Evolutionary conservation across 345 rosid species (phyloP), one percentile per base, ranked within the genome.

Genomic region (Ceriops tagal): DNA sequence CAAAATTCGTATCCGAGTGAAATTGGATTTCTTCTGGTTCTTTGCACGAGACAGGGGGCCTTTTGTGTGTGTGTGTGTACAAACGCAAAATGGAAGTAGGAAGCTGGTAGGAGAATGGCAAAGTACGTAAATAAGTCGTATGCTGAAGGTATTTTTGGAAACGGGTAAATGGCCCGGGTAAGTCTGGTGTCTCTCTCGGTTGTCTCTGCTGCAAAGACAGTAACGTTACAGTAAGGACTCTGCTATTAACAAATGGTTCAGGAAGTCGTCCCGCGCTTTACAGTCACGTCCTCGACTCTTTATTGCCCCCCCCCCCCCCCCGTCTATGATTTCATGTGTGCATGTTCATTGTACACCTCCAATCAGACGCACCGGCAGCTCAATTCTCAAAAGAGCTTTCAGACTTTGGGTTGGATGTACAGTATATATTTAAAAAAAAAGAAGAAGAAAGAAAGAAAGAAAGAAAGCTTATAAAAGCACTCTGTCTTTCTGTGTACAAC

Each of bases 181-280:
- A 31, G 24, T 34, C 32, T 71, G 72, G 71, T 9, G 26, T 1
- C 1, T 24, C 26, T 34, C 37, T 34, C 10, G 9, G 37, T 34
- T 9, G 37, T 79, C 49, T 35, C 26, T 18, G 67, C 7, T 53
- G 19, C 20, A 35, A 8, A n/a, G 32, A 32, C 9, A 19, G 70
- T 70, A 68, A 68, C 77, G 79, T 75, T 57, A 20, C 65, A 66
- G 68, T 43, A 62, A 6, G 56, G 53, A 39, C 59, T 46, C 16
- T 43, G 58, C 58, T 19, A 18, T 26, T 61, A 73, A 70, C 76
- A 70, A 70, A 64, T 75, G 82, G 74, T 62, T 63, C 58, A 16
- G 8, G 47, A 53, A 58, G 55, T 20, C 43, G 61, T 49, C 60
- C n/a, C 6, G 59, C 28, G 73, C 65, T 66, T 66, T 67, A n/a